Evolutionary conservation across 805 yeast genomes (phyloP).

Genomic region (Wickerhamomyces hampshirensis): DNA sequence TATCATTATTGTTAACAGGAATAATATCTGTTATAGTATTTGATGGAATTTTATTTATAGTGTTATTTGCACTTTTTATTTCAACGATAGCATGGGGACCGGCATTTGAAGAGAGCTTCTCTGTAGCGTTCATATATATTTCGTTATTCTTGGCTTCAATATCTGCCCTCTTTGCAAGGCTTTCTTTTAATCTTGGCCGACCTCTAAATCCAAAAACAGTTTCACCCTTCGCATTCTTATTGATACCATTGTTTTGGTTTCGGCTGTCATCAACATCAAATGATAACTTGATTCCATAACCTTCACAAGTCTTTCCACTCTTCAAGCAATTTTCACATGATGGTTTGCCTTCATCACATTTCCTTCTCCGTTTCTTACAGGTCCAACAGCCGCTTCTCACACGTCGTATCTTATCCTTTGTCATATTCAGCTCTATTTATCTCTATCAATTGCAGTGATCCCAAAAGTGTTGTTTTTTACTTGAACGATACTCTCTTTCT

Average conservation of each 20-base stretch:
- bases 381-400: constrained; percentile 58
- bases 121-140: neutral
- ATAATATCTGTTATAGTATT: neutral
- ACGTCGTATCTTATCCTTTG: constrained; percentile 34
- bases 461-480: too few species aligned
- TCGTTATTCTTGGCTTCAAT: neutral
- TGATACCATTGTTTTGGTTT: constrained; percentile 19
- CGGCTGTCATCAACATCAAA: constrained; percentile 48
- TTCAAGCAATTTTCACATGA: constrained; percentile 42
- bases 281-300: constrained; percentile 42
- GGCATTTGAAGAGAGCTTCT: too few species aligned
- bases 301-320: constrained; percentile 43
- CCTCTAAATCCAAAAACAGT: constrained; percentile 39
- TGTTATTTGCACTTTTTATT: neutral
- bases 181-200: constrained; percentile 34
- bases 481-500: too few species aligned
- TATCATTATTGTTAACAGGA: neutral
- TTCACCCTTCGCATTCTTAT: constrained; percentile 30
- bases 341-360: constrained; percentile 55
- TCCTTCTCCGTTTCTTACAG: constrained; percentile 48
- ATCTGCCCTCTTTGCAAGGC: constrained; percentile 24
- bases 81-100: too few species aligned
- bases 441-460: too few species aligned
- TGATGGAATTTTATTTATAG: neutral
- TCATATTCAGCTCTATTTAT: neutral